Base-by-base conservation (phyloP, 164 flowering plant genomes). In the Umbilicus rupestris region DNA sequence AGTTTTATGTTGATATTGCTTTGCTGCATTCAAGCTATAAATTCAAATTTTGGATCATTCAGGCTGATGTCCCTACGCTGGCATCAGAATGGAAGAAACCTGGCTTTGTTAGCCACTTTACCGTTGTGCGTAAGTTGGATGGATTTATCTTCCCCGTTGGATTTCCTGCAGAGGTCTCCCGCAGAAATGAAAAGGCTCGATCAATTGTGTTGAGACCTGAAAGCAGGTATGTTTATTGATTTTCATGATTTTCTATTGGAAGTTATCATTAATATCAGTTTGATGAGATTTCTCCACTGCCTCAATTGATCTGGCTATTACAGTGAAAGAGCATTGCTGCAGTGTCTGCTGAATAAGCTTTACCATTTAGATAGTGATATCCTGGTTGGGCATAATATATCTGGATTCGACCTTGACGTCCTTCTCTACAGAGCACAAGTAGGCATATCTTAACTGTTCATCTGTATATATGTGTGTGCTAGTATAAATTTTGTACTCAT, bases 291-390 rank as follows among this genome's bases (percentile, higher is more conserved):
- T 24, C n/a, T 26, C 28, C 11, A 6, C 7, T 10, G 39, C 41
- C 35, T 55, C 39, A 39, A 57, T n/a, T 37, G 42, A 67, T 72
- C 62, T 59, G 15, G 0, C 12, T 62, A 39, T 69, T 67, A 76
- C 95, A 95, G 99, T 82, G 99, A 95, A 79, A 83, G 98, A 71
- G 99, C 99, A 45, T 77, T 95, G 76, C 68, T 95, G 62, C 87
- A 83, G 65, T 85, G 97, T 42, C 69, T 95, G 74, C 85, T 92
- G 89, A 74, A 77, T 71, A 94, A 87, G 78, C 68, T 95, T 59
- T 74, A 83, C 87, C 90, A 88, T 73, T 74, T 92, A 76, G 98
- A 92, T 65, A 81, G 86, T 75, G 98, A 92, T 80, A 83, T 95
- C 75, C 87, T 92, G 68, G 95, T 92, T 76, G 98, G 99, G 29